Base-by-base conservation (phyloP, 345 rosid species). In the Microthlaspi erraticum region DNA sequence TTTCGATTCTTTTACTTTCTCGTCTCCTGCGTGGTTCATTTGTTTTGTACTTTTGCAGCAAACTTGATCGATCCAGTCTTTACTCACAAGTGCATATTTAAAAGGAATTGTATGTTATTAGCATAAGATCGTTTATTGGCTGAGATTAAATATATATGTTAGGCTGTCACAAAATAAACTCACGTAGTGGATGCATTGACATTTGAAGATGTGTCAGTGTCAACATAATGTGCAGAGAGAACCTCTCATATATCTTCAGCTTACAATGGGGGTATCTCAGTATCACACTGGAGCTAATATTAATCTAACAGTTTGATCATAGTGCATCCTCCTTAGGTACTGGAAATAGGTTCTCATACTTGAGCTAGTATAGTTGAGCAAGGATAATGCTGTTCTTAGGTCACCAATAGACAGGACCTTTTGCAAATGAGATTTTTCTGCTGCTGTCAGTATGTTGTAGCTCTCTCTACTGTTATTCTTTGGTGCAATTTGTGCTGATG, bases 291-390 rank as follows among this genome's bases (percentile, higher is more conserved):
- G 29, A 26, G 29, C 29, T 26, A 26, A 26, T 26, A 26, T 26
- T 26, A 33, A 16, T n/a, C 1, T 64, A 44, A 29, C 58, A 17
- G 43, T 64, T 54, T 45, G 64, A 29, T 46, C 43, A 29, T 45
- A 19, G 58, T 64, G 55, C 60, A 13, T 50, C 23, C 44, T 31
- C 18, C 43, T 32, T 70, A 50, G 8, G 1, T 51, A 14, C 41
- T 6, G 32, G 11, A 13, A 50, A 10, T 23, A 7, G 4, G 43
- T 43, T 54, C 1, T 52, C 41, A 8, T 71, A 18, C 5, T 63
- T 61, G 54, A 42, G 29, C 26, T 51, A 8, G 17, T 59, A 70
- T 8, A 39, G n/a, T 12, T 70, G 43, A 60, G 74, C 14, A 49
- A 18, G 16, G n/a, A 52, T n/a, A 23, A 54, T 43, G 5, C n/a